Percentiles rank a stretch among this genome's conserved stretches.
Evolutionary conservation across 2,329 filamentous ascomycete species (phyloP).

Genomic region (Fusarium beomiforme): DNA sequence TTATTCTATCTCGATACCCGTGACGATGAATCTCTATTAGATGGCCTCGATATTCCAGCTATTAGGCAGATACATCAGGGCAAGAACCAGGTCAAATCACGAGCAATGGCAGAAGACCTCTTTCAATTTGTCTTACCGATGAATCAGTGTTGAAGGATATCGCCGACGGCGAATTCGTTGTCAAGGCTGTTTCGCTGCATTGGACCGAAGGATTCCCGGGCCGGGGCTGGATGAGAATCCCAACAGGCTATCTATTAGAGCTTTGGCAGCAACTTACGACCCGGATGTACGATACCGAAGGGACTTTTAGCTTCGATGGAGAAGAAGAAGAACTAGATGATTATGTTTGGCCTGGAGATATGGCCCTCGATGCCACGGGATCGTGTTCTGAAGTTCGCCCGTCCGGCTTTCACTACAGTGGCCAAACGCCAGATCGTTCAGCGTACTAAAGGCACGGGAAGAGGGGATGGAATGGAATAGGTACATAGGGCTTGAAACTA

Average conservation of each 20-base stretch:
- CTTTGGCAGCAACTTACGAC: neutral
- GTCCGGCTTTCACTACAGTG: too few species aligned
- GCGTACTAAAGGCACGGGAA: too few species aligned
- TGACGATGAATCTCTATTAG: accelerated
- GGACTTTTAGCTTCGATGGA: too few species aligned
- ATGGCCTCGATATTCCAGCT: accelerated
- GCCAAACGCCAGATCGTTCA: too few species aligned
- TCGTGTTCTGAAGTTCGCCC: too few species aligned
- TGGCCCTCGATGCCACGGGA: too few species aligned
- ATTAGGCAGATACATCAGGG: neutral
- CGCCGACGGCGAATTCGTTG: neutral
- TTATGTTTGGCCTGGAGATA: too few species aligned
- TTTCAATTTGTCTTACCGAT: neutral
- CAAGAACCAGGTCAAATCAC: too few species aligned
- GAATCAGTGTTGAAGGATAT: neutral
- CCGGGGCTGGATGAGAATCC: conserved; percentile 5
- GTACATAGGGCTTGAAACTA: too few species aligned
- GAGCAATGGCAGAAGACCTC: neutral
- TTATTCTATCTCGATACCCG: neutral
- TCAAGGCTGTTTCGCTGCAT: neutral
- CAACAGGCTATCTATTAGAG: conserved; percentile 10
- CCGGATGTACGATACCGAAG: too few species aligned
- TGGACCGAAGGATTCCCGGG: neutral
- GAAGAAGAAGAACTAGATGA: too few species aligned
- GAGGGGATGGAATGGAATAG: too few species aligned